Conservation (phyloP, 225 moss, liverwort and hornwort species). For the Polytrichum commune region DNA sequence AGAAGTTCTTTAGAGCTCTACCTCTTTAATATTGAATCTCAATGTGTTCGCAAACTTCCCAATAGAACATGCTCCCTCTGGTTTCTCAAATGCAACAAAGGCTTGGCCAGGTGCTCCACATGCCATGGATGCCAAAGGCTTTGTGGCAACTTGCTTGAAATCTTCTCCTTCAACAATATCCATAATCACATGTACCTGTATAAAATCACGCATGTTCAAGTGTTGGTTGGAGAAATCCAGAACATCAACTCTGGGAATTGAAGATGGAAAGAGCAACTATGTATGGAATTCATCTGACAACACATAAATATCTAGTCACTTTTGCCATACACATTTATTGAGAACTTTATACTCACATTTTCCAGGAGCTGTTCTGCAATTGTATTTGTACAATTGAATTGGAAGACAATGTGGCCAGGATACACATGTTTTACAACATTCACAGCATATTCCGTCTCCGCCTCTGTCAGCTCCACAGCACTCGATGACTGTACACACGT, state of each 20-base stretch:
- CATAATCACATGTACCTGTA: constrained; percentile 72
- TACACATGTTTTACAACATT: constrained; percentile 88
- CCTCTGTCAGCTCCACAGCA: constrained; percentile 83
- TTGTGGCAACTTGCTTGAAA: constrained; percentile 49
- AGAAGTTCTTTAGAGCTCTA: constrained; percentile 5
- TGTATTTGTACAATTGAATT: constrained; percentile 92
- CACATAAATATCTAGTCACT: no score
- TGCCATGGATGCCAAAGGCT: constrained; percentile 70
- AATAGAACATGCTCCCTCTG: constrained; percentile 45
- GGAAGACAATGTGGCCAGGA: constrained; percentile 72
- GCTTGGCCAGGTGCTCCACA: constrained; percentile 73
- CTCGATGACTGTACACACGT: constrained; percentile 67
- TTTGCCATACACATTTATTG: no score
- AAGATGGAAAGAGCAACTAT: no score
- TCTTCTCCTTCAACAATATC: constrained; percentile 67
- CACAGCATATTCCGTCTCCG: constrained; percentile 86
- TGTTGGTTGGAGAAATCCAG: constrained; percentile 1
- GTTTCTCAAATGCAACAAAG: constrained; percentile 74
- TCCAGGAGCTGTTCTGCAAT: constrained; percentile 81
- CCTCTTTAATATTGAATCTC: constrained; percentile 80
- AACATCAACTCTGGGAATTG: background rate
- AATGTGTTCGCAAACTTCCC: constrained; percentile 77
- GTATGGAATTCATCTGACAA: no score
- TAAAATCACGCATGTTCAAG: background rate
- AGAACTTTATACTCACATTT: constrained; percentile 37